These are phyloP conservation scores for Letharia columbiana DNA, from an alignment of 495 filamentous ascomycete genomes.

Conservation along the genomic window DNA sequence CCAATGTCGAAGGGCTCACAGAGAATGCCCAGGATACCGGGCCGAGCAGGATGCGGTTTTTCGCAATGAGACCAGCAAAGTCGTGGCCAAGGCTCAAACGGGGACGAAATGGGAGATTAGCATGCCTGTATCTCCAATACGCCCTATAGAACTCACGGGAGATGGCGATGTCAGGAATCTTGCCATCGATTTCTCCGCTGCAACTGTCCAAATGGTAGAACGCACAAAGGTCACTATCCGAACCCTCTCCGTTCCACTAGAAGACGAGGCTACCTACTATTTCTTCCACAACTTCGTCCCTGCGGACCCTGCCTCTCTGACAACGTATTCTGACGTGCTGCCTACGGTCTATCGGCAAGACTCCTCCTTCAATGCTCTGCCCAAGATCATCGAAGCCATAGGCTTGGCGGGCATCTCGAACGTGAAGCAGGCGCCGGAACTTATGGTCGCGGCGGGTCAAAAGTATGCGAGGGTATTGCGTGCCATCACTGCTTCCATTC, in stretches of 20 bases:
- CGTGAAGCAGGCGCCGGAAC: conserved; percentile 29
- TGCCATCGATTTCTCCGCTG: background rate
- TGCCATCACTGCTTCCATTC: conserved; percentile 46
- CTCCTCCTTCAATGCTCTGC: conserved; percentile 31
- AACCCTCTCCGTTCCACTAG: conserved; percentile 24
- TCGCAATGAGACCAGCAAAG: conserved; percentile 61
- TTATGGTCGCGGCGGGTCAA: conserved; percentile 35
- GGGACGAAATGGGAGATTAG: conserved; percentile 17
- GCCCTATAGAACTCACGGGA: conserved; percentile 18
- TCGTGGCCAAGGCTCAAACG: conserved; percentile 50
- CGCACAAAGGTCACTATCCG: conserved; percentile 18
- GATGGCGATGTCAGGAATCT: conserved; percentile 17
- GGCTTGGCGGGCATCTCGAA: conserved; percentile 44
- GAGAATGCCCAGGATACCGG: conserved; percentile 61
- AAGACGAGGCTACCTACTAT: conserved; percentile 37
- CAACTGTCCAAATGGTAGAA: background rate
- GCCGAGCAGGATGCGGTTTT: conserved; percentile 63
- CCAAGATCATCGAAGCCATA: conserved; percentile 40
- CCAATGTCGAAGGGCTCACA: conserved; percentile 58
- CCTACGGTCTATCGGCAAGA: conserved; percentile 17
- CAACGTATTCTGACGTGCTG: conserved; percentile 26
- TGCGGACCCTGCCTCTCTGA: background rate
- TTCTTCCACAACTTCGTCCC: conserved; percentile 30
- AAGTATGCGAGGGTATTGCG: conserved; percentile 43
- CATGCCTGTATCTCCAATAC: conserved; percentile 18